phyloP scores from a whole-genome alignment of 2,329 filamentous ascomycete genomes.

The Clonostachys chloroleuca region DNA sequence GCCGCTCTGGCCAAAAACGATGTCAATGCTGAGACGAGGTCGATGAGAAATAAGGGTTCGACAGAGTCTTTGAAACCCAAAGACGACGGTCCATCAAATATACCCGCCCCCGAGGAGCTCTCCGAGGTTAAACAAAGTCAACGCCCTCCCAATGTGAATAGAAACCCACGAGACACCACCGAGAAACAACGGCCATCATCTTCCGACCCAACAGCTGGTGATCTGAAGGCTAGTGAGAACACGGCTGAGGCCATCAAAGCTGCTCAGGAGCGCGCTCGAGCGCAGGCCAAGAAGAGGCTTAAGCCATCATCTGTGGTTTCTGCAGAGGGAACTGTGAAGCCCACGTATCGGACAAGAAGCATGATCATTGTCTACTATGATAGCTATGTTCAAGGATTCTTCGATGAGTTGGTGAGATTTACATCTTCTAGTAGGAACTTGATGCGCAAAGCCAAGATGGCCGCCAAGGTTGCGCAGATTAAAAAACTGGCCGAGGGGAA shows the following conservation, averaged over 20 bases:
- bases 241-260: slow-evolving; percentile 9
- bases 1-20: slow-evolving; percentile 34
- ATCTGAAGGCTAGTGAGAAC: too few species aligned
- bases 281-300: slow-evolving; percentile 42
- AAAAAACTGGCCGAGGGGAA: slow-evolving; percentile 51
- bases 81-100: slow-evolving; percentile 30
- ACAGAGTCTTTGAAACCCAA: slow-evolving; percentile 47
- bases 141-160: slow-evolving; percentile 2
- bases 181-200: slow-evolving; percentile 22
- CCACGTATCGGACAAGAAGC: slow-evolving; percentile 63
- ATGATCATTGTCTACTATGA: slow-evolving; percentile 93
- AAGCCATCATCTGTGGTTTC: slow-evolving; percentile 49
- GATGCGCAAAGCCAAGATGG: slow-evolving; percentile 85
- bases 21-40: slow-evolving; percentile 24
- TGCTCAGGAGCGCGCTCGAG: slow-evolving; percentile 39
- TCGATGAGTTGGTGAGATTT: slow-evolving; percentile 78
- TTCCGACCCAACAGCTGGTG: slow-evolving; percentile 9
- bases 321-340: slow-evolving; percentile 35
- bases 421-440: slow-evolving; percentile 77
- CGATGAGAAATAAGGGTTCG: slow-evolving; percentile 46
- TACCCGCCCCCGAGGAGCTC: slow-evolving; percentile 7
- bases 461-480: slow-evolving; percentile 66
- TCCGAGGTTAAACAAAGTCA: not conserved
- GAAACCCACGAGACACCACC: not conserved
- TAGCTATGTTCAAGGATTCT: slow-evolving; percentile 75